These are phyloP conservation scores for Hanseniaspora gamundiae DNA, from an alignment of 1,139 yeast genomes.

Conservation along the genomic window DNA sequence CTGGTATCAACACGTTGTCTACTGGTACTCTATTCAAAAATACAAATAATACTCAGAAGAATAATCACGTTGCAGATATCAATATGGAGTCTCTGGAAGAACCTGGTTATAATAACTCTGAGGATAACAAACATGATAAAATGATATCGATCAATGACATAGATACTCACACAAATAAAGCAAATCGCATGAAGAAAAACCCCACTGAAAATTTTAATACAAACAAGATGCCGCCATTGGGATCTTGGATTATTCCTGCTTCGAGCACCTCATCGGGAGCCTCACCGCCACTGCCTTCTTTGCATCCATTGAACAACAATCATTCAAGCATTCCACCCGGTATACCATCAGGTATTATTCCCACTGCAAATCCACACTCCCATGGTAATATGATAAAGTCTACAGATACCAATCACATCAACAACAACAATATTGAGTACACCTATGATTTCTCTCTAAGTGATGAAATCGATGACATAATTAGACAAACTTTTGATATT, in stretches of 20 bases:
- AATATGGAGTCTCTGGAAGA: no score
- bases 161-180: no score
- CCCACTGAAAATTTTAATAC: not conserved
- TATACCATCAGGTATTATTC: not conserved
- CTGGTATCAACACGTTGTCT: not conserved
- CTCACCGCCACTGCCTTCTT: not conserved
- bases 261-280: not conserved
- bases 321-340: no score
- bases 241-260: not conserved
- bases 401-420: not conserved
- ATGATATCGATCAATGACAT: no score
- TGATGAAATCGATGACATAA: conserved; percentile 25
- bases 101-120: no score
- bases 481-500: conserved; percentile 22
- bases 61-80: no score
- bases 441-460: conserved; percentile 24
- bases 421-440: conserved; percentile 15
- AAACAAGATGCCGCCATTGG: not conserved
- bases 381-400: no score
- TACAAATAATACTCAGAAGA: not conserved
- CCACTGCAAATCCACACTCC: not conserved
- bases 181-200: no score
- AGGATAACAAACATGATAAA: no score
- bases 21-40: not conserved
- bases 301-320: no score